A percentile compares a stretch with the other conserved stretches of the same genome.
Evolutionary conservation across 768 basidiomycete genomes (phyloP).

Genomic region (Boletus reticulatus): DNA sequence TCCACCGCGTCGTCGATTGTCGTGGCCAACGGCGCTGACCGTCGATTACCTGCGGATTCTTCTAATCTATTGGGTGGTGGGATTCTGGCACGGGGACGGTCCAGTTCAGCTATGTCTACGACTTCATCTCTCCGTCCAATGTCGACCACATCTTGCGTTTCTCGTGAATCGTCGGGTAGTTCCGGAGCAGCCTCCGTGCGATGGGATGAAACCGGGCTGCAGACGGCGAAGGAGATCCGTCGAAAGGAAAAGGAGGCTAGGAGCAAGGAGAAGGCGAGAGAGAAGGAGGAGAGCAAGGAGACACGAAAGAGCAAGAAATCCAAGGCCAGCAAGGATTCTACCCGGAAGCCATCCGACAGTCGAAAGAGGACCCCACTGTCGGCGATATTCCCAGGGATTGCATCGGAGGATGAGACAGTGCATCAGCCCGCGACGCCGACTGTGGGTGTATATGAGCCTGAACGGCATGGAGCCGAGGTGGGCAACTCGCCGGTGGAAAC

Average conservation of each 20-base stretch:
- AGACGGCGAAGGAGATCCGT: slow-evolving; percentile 48
- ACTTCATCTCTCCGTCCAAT: slow-evolving; percentile 47
- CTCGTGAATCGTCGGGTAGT: slow-evolving; percentile 40
- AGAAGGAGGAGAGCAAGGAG: slow-evolving; percentile 26
- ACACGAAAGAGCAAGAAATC: slow-evolving; percentile 31
- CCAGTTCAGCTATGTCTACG: slow-evolving; percentile 40
- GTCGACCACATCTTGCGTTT: slow-evolving; percentile 40
- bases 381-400: slow-evolving; percentile 56
- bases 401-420: slow-evolving; percentile 13
- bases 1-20: slow-evolving; percentile 38
- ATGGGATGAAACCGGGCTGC: slow-evolving; percentile 51
- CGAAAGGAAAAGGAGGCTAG: slow-evolving; percentile 36
- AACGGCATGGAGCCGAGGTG: neutral
- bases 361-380: slow-evolving; percentile 52
- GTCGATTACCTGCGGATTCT: slow-evolving; percentile 34
- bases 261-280: slow-evolving; percentile 37
- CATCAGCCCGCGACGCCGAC: slow-evolving; percentile 29
- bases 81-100: slow-evolving; percentile 33
- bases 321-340: slow-evolving; percentile 33
- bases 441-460: slow-evolving; percentile 43
- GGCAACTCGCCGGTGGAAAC: slow-evolving; percentile 22
- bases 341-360: slow-evolving; percentile 47
- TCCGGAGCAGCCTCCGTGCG: slow-evolving; percentile 43
- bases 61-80: slow-evolving; percentile 28
- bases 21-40: neutral